Base-by-base conservation (phyloP, 2,329 filamentous ascomycete genomes). In the Aureobasidium sp. region DNA sequence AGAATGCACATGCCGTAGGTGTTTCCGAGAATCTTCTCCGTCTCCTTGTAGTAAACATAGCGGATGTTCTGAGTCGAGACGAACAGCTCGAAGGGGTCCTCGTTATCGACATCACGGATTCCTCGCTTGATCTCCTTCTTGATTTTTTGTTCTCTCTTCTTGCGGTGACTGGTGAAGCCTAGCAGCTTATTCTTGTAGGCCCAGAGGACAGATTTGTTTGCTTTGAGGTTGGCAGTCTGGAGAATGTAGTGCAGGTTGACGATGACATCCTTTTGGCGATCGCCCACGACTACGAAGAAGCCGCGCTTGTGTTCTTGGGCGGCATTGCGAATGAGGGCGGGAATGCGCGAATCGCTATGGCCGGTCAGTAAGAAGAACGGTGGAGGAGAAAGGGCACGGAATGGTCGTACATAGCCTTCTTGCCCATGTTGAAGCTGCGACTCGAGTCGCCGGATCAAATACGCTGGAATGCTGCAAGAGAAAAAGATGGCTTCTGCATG, bases 41-140 rank as follows among this genome's bases (percentile, higher is more conserved):
- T 97, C 79, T 99, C 94, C 78, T 99, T 99, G 81, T 99, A 99
- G 82, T 96, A 99, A 62, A 94, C 91, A 83, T 99, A 99, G 75
- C 94, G 89, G 73, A 99, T 96, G 75, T 97, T 91, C 78, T 97
- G 90, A 62, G 96, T 86, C 62, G 91, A 94, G 69, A 97, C 88
- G 77, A 97, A 99, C 60, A 97, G 84, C 77, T 99, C 94, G 79
- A 99, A 99, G 0, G 94, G 89, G 73, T 99, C 94, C 73, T 96
- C 91, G 60, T 86, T 84, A 75, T 99, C 96, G 65, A 89, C 85
- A 75, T 99, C 94, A 71, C 95, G 85, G 67, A 92, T 91, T 48
- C 94, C 94, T 69, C 91, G 85, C 79, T 96, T 97, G 75, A 99
- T 91, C 72, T 99, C 94, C 76, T 93, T 96, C 79, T 96, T 96